Conservation (phyloP, 2,329 filamentous ascomycete genomes). For the Fusarium falciforme region DNA sequence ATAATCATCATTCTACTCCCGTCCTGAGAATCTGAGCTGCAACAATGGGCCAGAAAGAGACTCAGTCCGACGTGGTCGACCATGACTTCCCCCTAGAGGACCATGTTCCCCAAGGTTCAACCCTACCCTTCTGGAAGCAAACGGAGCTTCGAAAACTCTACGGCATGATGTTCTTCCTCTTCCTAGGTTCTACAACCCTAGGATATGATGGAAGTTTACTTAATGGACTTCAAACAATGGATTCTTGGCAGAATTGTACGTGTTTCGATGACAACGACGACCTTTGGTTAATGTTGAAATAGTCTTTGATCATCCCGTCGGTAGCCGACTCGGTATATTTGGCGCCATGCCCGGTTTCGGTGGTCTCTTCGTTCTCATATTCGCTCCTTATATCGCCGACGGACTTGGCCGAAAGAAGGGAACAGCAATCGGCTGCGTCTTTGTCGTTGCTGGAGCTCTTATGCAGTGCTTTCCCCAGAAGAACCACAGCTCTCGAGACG, state of each 20-base stretch:
- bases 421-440: constrained; percentile 32
- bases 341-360: constrained; percentile 41
- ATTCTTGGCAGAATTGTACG: constrained; percentile 35
- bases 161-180: constrained; percentile 39
- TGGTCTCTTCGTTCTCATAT: constrained; percentile 40
- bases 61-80: constrained; percentile 3
- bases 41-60: constrained; percentile 20
- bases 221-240: constrained; percentile 39
- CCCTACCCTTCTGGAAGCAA: constrained; percentile 39
- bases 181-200: constrained; percentile 38
- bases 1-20: not conserved
- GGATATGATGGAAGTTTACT: constrained; percentile 37
- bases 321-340: constrained; percentile 41
- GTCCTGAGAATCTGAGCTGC: not conserved
- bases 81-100: constrained; percentile 10
- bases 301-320: constrained; percentile 39
- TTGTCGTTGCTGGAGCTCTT: constrained; percentile 34
- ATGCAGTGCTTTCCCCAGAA: constrained; percentile 39
- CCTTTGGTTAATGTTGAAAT: not conserved
- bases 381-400: constrained; percentile 41
- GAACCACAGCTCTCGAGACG: constrained; percentile 21
- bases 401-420: constrained; percentile 38
- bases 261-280: fast-evolving
- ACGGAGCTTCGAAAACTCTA: constrained; percentile 38
- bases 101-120: constrained; percentile 24